Evolutionary conservation across 2,329 filamentous ascomycete species (phyloP), one percentile per base, ranked within the genome.

Genomic region (Teratosphaeria pseudoeucalypti): DNA sequence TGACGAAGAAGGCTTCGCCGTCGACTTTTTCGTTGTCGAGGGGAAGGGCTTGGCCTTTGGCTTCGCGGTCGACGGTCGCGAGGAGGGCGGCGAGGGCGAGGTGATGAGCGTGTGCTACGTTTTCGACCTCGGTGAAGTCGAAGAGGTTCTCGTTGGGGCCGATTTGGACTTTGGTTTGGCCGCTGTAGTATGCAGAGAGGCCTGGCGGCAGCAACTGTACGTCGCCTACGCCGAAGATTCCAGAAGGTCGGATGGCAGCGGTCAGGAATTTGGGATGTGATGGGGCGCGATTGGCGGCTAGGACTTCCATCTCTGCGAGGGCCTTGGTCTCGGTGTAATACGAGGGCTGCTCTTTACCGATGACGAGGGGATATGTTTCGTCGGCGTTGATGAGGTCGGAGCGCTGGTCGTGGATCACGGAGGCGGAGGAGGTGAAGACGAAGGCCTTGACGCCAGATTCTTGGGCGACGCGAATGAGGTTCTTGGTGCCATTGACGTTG

Each of bases 121-220:
- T 82, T 49, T 73, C 77, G 53, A 80, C 76, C 64, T 81, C 81
- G 43, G 78, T 80, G 62, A 79, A 81, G 68, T 82, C 79, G 70
- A 79, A 81, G 2, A 81, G 70, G 66, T 82, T 82, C 59, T 77
- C 73, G 66, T 81, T 81, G 23, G 72, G 67, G 57, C 79, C 80
- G 55, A 82, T 71, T 62, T 82, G 79, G 62, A 78, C 76, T 65
- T 77, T 79, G 60, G 74, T 77, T 67, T 79, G 78, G 43, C 78
- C 76, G 57, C 73, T 73, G 65, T 72, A 73, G 66, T 76, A 78
- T 1, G 75, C 77, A n/a, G 63, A 68, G 27, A 79, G 65, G 57
- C 78, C 74, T 52, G 74, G 73, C 5, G 78, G 78, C 23, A 79
- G 73, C 27, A 76, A 60, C 63, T 79, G 73, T 26, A 78, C 74